These are phyloP conservation scores for Rutidosis leptorrhynchoides DNA, from an alignment of 129 eudicot species.

Conservation along the genomic window DNA sequence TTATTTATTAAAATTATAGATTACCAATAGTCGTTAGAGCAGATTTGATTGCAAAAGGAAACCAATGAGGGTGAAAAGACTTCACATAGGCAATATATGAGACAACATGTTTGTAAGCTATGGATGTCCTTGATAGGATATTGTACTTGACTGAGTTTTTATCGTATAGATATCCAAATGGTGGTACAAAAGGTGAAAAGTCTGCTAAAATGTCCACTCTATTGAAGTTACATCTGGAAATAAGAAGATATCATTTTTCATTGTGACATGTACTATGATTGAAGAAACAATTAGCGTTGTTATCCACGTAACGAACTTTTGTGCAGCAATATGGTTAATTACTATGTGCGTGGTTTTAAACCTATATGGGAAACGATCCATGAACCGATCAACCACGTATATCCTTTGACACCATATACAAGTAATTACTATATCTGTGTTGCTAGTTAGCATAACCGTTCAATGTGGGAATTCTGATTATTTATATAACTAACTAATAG, in stretches of 20 bases:
- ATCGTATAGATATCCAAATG: neutral
- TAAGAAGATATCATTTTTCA: neutral
- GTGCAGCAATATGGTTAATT: too few relatives aligned
- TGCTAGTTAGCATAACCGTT: too few relatives aligned
- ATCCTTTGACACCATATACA: too few relatives aligned
- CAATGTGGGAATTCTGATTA: too few relatives aligned
- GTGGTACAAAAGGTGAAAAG: constrained; percentile 17
- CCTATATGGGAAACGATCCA: too few relatives aligned
- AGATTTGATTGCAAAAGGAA: constrained; percentile 32
- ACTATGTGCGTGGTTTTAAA: too few relatives aligned
- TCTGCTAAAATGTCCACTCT: constrained; percentile 28
- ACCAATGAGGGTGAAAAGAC: constrained; percentile 31
- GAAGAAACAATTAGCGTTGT: too few relatives aligned
- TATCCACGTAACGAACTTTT: too few relatives aligned
- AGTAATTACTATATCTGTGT: too few relatives aligned
- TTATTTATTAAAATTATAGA: neutral
- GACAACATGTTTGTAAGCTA: constrained; percentile 30
- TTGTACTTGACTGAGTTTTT: neutral
- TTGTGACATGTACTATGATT: too few relatives aligned
- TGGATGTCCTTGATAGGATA: constrained; percentile 27
- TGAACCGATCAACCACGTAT: too few relatives aligned
- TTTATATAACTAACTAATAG: too few relatives aligned
- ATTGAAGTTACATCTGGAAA: constrained; percentile 41
- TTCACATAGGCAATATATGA: constrained; percentile 26
- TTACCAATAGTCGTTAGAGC: constrained; percentile 35